Base-by-base conservation (phyloP, 202 grass and related monocot genomes). In the Schoenoplectus tabernaemontani region DNA sequence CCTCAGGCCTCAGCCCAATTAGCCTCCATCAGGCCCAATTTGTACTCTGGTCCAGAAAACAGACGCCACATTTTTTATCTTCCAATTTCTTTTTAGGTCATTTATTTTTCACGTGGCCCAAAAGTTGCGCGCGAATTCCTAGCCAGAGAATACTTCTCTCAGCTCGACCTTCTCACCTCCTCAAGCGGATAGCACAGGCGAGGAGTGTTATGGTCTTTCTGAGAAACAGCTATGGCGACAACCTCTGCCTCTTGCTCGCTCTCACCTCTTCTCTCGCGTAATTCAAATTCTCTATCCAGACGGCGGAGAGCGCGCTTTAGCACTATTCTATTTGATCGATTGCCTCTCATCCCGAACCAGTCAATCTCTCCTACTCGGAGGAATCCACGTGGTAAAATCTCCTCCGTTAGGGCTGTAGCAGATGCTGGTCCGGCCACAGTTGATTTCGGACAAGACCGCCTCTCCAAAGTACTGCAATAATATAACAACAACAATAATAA, bases 391-490 rank as follows among this genome's bases (percentile, higher is more conserved):
- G 65, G 65, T 38, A 69, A 69, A 69, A 43, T 12, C 38, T 44
- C 38, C 69, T 62, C 56, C 39, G 57, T 79, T 50, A 57, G 56
- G 51, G 90, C 87, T 41, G 82, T 78, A 1, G 57, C 84, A 44
- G 78, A 69, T 62, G 44, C 83, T 1, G 80, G 81, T 6, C n/a
- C 81, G 19, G 33, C 83, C 43, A 78, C 91, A 53, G 36, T 71
- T 64, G 80, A 82, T 82, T 48, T 76, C 5, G 91, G 91, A 30
- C 82, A 91, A 87, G 82, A 94, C 64, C 91, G 91, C 58, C 91
- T 94, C 73, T 78, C 81, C 84, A 94, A 94, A 86, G 91, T 94
- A 76, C 4, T 24, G 37, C 48, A 12, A 37, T 37, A 13, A 15
- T 64, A 3, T 30, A 16, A 5, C 58, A 10, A 24, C 33, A 53